These are phyloP conservation scores for Paecilomyces variotii DNA, from an alignment of 2,329 filamentous ascomycete species.

Conservation along the genomic window DNA sequence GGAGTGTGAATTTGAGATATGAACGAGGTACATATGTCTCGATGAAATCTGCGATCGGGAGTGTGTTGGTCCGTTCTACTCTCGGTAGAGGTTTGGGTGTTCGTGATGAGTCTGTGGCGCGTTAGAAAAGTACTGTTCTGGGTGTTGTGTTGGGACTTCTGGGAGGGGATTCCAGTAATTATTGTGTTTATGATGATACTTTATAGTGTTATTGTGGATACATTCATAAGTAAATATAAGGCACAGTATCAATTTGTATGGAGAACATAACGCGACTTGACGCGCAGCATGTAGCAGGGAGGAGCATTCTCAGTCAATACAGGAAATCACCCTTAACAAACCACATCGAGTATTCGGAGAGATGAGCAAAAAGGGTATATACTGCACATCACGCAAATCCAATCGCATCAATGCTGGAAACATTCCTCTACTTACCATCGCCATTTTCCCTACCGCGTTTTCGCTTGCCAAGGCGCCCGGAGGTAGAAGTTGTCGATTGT, in stretches of 20 bases:
- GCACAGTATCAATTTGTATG: background rate
- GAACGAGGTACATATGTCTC: constrained; percentile 20
- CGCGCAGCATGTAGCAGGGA: background rate
- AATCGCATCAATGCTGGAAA: background rate
- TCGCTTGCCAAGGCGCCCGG: background rate
- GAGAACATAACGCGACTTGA: background rate
- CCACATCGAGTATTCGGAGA: background rate
- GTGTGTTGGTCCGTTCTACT: constrained; percentile 36
- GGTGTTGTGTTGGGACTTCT: background rate
- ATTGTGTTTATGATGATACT: background rate
- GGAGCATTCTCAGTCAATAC: no score
- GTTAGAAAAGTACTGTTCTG: background rate
- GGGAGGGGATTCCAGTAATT: background rate
- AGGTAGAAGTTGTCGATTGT: background rate
- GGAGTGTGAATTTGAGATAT: constrained; percentile 7
- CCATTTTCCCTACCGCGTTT: background rate
- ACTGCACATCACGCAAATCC: background rate
- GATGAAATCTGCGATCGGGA: constrained; percentile 32
- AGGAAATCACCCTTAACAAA: background rate
- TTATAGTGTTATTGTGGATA: background rate
- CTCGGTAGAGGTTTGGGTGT: constrained; percentile 17
- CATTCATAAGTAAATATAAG: background rate
- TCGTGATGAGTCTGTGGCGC: constrained; percentile 8
- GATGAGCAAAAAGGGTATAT: background rate
- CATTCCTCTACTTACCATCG: background rate